A percentile compares a stretch with the other conserved stretches of the same genome.
phyloP scores from a whole-genome alignment of 2,329 filamentous ascomycete genomes.

The Triangularia verruculosa region DNA sequence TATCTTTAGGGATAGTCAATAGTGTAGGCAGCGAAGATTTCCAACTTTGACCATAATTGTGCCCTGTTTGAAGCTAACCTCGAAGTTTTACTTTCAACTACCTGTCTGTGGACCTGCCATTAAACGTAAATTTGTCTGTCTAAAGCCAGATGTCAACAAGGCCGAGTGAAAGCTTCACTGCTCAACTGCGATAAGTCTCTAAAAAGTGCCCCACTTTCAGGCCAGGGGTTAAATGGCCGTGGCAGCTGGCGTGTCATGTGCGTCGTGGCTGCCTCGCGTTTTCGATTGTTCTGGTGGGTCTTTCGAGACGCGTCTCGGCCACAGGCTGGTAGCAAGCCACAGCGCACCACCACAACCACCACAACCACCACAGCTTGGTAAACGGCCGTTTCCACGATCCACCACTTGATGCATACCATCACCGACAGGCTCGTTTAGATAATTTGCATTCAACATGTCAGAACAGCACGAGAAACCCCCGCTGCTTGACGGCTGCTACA shows the following conservation, averaged over 20 bases:
- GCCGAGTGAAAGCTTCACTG: too few species aligned
- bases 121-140: background rate
- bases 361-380: background rate
- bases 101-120: too few species aligned
- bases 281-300: conserved; percentile 1
- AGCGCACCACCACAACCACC: background rate
- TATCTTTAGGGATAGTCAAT: too few species aligned
- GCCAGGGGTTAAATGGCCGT: conserved; percentile 19
- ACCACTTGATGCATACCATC: conserved; percentile 19
- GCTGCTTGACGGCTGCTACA: conserved; percentile 23
- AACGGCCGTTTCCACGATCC: background rate
- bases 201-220: background rate
- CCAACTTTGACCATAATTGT: too few species aligned
- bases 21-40: too few species aligned
- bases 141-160: too few species aligned
- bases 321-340: background rate
- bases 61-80: too few species aligned
- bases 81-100: too few species aligned
- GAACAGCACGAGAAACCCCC: conserved; percentile 15
- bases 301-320: conserved; percentile 18
- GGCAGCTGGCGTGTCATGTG: conserved; percentile 21
- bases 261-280: conserved; percentile 24
- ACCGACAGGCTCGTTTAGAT: conserved; percentile 14
- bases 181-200: too few species aligned
- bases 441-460: conserved; percentile 19